Evolutionary conservation across 1,284 basidiomycete genomes (phyloP).

Genomic region (Flammula alnicola): DNA sequence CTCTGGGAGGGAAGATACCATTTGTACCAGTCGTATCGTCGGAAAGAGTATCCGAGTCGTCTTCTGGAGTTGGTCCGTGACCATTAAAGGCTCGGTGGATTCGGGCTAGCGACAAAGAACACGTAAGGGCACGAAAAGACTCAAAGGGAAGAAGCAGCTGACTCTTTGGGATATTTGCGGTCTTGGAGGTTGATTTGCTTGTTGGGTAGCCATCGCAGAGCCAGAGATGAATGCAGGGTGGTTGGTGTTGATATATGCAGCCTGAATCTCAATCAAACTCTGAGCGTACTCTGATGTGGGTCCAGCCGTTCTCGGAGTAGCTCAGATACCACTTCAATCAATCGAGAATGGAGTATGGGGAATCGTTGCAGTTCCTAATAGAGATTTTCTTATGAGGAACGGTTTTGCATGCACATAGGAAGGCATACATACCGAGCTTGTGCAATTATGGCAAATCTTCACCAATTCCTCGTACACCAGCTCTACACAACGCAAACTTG

Average conservation of each 20-base stretch:
- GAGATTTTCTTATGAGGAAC: slow-evolving; percentile 3
- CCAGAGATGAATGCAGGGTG: slow-evolving; percentile 88
- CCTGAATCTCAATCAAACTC: slow-evolving; percentile 96
- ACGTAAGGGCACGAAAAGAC: background rate
- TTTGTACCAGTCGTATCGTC: slow-evolving; percentile 58
- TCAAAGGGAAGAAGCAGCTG: slow-evolving; percentile 30
- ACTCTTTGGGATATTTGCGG: slow-evolving; percentile 56
- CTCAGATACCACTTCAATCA: slow-evolving; percentile 98
- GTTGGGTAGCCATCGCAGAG: slow-evolving; percentile 64
- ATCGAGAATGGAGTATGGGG: slow-evolving; percentile 90
- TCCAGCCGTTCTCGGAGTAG: slow-evolving; percentile 93
- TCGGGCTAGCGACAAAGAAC: slow-evolving; percentile 46
- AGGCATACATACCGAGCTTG: slow-evolving; percentile 67
- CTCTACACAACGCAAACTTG: slow-evolving; percentile 95
- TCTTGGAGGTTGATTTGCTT: slow-evolving; percentile 46
- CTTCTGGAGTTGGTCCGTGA: slow-evolving; percentile 46
- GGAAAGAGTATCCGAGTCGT: slow-evolving; percentile 58
- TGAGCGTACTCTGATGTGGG: slow-evolving; percentile 95
- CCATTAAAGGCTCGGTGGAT: slow-evolving; percentile 64
- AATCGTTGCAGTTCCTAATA: slow-evolving; percentile 94
- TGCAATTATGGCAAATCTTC: slow-evolving; percentile 99
- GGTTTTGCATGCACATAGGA: background rate
- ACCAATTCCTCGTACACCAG: slow-evolving; percentile 99
- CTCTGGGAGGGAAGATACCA: slow-evolving; percentile 55
- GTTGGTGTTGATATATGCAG: slow-evolving; percentile 99